Conservation (phyloP, 2,329 filamentous ascomycete genomes). For the Diaporthe vaccinii region DNA sequence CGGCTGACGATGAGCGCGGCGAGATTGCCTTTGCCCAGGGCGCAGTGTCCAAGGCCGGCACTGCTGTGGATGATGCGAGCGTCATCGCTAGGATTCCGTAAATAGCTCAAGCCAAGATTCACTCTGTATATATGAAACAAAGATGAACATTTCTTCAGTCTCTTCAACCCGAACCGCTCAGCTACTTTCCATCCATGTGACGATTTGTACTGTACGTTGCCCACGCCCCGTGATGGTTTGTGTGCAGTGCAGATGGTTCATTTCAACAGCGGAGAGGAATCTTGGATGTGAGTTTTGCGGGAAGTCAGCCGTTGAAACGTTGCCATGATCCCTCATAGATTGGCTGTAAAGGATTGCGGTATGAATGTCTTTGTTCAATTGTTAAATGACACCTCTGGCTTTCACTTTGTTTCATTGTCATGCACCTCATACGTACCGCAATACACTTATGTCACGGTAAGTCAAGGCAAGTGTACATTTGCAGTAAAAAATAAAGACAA, state of each 20-base stretch:
- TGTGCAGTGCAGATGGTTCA: not conserved
- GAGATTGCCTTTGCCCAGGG: conserved; percentile 52
- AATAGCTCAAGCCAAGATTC: not conserved
- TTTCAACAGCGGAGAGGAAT: not conserved
- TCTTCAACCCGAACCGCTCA: no score
- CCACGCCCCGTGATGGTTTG: not conserved
- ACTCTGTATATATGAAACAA: not conserved
- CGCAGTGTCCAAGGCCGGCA: conserved; percentile 47
- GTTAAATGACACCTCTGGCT: no score
- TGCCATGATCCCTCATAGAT: not conserved
- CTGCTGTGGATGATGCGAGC: conserved; percentile 12
- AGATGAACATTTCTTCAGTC: not conserved
- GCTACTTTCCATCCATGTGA: not conserved
- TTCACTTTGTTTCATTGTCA: not conserved
- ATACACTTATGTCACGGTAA: no score
- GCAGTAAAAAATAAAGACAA: not conserved
- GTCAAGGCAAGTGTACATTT: not conserved
- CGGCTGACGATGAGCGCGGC: conserved; percentile 49
- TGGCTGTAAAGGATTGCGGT: not conserved
- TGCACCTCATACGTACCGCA: not conserved
- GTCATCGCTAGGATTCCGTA: conserved; percentile 32
- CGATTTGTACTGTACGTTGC: not conserved
- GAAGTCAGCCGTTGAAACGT: not conserved
- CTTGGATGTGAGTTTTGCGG: not conserved
- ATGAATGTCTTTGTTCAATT: not conserved